Evolutionary conservation across 2,329 filamentous ascomycete genomes (phyloP).

Genomic region (Penicillium thymicola): DNA sequence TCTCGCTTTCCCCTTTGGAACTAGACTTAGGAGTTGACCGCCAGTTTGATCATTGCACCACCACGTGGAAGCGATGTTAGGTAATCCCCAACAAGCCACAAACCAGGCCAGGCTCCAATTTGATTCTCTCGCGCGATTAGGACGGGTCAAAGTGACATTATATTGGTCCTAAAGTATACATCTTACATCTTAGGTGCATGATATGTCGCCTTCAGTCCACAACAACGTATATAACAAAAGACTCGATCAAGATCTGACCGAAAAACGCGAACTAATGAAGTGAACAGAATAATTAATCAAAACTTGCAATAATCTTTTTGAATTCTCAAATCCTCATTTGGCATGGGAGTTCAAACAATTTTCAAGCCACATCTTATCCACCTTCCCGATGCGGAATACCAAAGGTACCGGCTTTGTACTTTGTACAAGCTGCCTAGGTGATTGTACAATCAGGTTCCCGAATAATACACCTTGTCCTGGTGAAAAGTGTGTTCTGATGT

Average conservation of each 20-base stretch:
- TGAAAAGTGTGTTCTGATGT: not conserved
- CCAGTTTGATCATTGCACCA: not conserved
- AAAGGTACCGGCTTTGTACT: not conserved
- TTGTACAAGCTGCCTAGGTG: not conserved
- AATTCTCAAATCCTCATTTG: not conserved
- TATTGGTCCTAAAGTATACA: not conserved
- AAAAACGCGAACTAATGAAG: not conserved
- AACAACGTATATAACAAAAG: not conserved
- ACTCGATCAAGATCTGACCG: not conserved
- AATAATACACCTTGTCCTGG: not conserved
- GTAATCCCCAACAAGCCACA: not conserved
- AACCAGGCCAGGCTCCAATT: not conserved
- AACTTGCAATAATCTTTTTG: not conserved
- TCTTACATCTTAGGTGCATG: not conserved
- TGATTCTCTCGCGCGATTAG: not conserved
- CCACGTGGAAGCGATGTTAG: not conserved
- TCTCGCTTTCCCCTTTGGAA: not conserved
- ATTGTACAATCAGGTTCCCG: not conserved
- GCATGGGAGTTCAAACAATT: not conserved
- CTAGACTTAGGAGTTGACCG: not conserved
- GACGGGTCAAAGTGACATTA: not conserved
- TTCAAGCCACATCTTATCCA: constrained; percentile 1
- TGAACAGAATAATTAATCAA: too few species aligned
- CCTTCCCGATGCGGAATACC: constrained; percentile 3
- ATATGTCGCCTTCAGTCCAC: not conserved